Evolutionary conservation across 345 rosid species (phyloP), one percentile per base, ranked within the genome.

Genomic region (Sonneratia caseolaris): DNA sequence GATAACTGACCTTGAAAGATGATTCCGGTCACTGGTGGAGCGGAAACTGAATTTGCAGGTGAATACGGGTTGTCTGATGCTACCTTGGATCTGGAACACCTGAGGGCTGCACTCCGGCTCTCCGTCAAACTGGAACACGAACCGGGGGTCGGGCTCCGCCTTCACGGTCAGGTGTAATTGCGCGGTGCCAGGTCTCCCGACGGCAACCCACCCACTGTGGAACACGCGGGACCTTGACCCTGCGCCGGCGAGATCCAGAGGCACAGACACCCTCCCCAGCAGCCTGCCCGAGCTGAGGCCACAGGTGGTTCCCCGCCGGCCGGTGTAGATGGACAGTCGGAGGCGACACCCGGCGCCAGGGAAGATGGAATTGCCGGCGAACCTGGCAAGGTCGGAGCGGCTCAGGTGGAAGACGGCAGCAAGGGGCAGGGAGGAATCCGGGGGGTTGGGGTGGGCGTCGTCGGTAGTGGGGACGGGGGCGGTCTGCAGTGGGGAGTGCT

Each of bases 81-180:
- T 88, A 15, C 96, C 98, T 77, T 82, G 94, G 75, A 93, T 88
- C 81, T 88, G 98, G 70, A 91, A 88, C 55, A 93, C 92, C 74
- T 91, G 98, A 12, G 98, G 98, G 71, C 98, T 93, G 68, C 98
- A 93, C 68, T 91, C 98, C 0, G 98, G 98, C 68, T 91, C 97
- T 21, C 94, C 97, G 70, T 93, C 98, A 78, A 93, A 93, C 84
- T 93, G 92, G 55, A 93, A 93, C 19, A 94, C 98, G 78, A 88
- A 94, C 68, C 97, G 84, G 9, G 95, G 98, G 75, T 89, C 97
- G n/a, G 93, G 97, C 76, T 91, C 98, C 3, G 97, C 87, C 72
- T 82, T 89, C 13, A 94, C 96, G 76, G 76, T 83, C 81, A 89
- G 76, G 75, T 91, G 91, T 53, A 94, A 82, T 79, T 85, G 87